Base-by-base conservation (phyloP, 2,329 filamentous ascomycete genomes). In the Calonectria pauciramosa region DNA sequence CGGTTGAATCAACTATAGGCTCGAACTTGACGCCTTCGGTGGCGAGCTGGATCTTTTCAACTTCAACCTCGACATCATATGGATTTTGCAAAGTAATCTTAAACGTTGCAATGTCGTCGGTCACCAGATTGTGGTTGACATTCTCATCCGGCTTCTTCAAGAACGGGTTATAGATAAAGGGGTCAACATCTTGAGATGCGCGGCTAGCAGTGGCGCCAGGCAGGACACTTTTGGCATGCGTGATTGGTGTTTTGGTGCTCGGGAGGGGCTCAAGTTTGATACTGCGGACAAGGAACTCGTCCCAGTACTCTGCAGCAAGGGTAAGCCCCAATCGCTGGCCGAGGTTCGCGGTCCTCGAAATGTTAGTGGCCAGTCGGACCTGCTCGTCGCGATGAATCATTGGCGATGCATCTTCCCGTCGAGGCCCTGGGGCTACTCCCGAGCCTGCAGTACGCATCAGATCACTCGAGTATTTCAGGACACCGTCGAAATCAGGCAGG, bases 141-240 rank as follows among this genome's bases (percentile, higher is more conserved):
- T 90, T 89, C 67, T 93, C 89, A 52, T 91, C 90, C 0, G 89
- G 85, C 68, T 90, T 89, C 84, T 96, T 95, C 26, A 96, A 86
- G 81, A 98, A 99, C 0, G 97, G 95, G 81, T 98, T 98, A 83
- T 99, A 98, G 72, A 99, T 94, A 80, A 99, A 98, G 0, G 97
- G 97, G 75, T 97, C 95, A 7, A 92, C 89, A 73, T 92, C 90
- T 77, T 92, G 90, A 4, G 90, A 92, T 18, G 89, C 87, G 59
- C 90, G 86, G 36, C 86, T 87, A 1, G 87, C 86, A 0, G 86
- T 85, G 4, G 87, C 87, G 11, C 89, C 89, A 0, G 90, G 89
- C 18, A 92, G 84, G 20, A 89, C 87, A 70, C 86, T 90, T 75
- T 88, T 90, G 2, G 89, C 87, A 80, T 96, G 94, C 8, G 93